A percentile compares a stretch with the other conserved stretches of the same genome.
Conservation (phyloP, 768 basidiomycete species). For the Boletus coccyginus region DNA sequence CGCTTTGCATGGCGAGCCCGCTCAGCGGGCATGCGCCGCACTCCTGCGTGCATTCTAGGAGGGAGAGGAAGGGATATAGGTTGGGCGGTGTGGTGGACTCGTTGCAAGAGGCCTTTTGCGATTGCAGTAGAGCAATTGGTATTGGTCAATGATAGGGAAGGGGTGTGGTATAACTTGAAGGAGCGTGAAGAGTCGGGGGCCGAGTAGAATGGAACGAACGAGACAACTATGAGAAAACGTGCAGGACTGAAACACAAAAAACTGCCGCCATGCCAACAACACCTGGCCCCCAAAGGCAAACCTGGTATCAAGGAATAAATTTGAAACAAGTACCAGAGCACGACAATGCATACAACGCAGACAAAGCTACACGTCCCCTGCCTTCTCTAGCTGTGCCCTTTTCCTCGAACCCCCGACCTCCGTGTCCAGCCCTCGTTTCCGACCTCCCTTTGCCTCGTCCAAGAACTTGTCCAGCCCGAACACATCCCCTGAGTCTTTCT, state of each 20-base stretch:
- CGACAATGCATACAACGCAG: not conserved
- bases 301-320: not conserved
- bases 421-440: conserved; percentile 83
- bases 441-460: conserved; percentile 95
- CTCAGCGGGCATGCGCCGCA: conserved; percentile 31
- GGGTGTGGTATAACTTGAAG: conserved; percentile 1
- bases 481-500: conserved; percentile 96
- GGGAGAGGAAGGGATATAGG: not conserved
- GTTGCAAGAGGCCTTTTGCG: not conserved
- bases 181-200: conserved; percentile 14
- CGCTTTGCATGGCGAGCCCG: conserved; percentile 34
- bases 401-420: conserved; percentile 68
- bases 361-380: conserved; percentile 39
- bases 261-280: conserved; percentile 20
- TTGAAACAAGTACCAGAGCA: not conserved
- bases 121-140: not conserved
- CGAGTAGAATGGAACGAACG: conserved; percentile 4
- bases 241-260: not conserved
- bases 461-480: conserved; percentile 97
- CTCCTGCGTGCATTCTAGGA: conserved; percentile 24
- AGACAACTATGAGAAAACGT: not conserved
- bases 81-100: not conserved
- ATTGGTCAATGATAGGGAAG: not conserved
- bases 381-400: conserved; percentile 65
- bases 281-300: not conserved